phyloP scores from a whole-genome alignment of 2,329 filamentous ascomycete genomes.

The Pestalotiopsis sp. region DNA sequence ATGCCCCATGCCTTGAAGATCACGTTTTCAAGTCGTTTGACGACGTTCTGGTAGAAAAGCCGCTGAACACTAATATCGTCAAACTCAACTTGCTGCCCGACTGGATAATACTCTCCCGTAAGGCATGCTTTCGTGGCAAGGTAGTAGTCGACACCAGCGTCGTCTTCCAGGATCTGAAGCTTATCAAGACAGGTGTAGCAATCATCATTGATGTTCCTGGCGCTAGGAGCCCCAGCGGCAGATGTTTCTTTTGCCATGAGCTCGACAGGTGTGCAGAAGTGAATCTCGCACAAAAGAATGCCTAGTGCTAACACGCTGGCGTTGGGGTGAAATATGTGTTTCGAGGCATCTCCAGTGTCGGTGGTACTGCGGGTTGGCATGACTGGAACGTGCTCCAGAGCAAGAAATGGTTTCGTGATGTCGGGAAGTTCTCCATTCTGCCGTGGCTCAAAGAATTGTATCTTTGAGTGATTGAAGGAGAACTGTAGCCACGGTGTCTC shows the following conservation, averaged over 20 bases:
- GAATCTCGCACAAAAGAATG: conserved; percentile 31
- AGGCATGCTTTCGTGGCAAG: conserved; percentile 30
- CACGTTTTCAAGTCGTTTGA: conserved; percentile 29
- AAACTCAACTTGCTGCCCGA: conserved; percentile 22
- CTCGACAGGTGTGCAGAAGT: conserved; percentile 30
- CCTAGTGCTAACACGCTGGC: conserved; percentile 28
- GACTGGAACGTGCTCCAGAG: conserved; percentile 18
- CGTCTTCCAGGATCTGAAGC: conserved; percentile 26
- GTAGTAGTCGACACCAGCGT: conserved; percentile 29
- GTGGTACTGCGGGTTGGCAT: conserved; percentile 13
- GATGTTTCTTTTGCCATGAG: conserved; percentile 21
- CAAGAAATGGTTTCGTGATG: conserved; percentile 20
- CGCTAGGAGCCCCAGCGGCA: no score
- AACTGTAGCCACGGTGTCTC: conserved; percentile 22
- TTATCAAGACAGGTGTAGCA: conserved; percentile 28
- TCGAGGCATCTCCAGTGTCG: conserved; percentile 20
- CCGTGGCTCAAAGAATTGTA: conserved; percentile 17
- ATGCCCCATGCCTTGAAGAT: conserved; percentile 29
- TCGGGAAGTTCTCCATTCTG: conserved; percentile 18
- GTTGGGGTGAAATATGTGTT: conserved; percentile 29
- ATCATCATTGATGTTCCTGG: conserved; percentile 27
- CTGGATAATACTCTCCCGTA: conserved; percentile 25
- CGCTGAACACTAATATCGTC: conserved; percentile 27
- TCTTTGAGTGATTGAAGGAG: conserved; percentile 17
- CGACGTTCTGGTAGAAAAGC: conserved; percentile 31